A percentile compares a stretch with the other conserved stretches of the same genome.
Evolutionary conservation across 169 alveolate genomes (phyloP).

Genomic region (Plasmodium vivax): DNA sequence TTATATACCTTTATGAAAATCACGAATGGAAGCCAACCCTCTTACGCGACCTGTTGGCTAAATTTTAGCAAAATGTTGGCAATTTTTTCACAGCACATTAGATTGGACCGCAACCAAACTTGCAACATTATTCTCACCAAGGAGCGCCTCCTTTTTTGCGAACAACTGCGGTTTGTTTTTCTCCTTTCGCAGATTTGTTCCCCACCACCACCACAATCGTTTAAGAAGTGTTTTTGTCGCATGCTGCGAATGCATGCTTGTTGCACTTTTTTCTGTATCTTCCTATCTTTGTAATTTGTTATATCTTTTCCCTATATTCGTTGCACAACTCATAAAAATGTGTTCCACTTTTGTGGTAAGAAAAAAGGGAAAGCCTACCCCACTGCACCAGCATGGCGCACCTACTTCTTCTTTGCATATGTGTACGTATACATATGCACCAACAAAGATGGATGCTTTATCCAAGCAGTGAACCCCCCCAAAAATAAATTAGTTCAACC

Average conservation of each 20-base stretch:
- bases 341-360: neutral
- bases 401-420: neutral
- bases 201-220: neutral
- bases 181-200: neutral
- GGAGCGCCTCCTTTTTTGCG: neutral
- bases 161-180: neutral
- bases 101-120: neutral
- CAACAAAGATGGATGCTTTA: neutral
- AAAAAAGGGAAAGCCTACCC: neutral
- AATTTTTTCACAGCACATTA: conserved; percentile 1
- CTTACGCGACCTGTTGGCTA: conserved; percentile 28
- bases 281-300: neutral
- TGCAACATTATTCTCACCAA: neutral
- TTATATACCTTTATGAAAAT: conserved; percentile 48
- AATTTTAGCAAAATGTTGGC: conserved; percentile 8
- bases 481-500: neutral
- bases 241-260: neutral
- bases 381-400: neutral
- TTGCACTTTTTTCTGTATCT: neutral
- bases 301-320: neutral
- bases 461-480: neutral
- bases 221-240: neutral
- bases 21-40: conserved; percentile 55
- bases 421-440: neutral
- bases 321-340: neutral